Evolutionary conservation across 768 basidiomycete genomes (phyloP), one percentile per base, ranked within the genome.

Genomic region (Dacryopinax primogenitus): DNA sequence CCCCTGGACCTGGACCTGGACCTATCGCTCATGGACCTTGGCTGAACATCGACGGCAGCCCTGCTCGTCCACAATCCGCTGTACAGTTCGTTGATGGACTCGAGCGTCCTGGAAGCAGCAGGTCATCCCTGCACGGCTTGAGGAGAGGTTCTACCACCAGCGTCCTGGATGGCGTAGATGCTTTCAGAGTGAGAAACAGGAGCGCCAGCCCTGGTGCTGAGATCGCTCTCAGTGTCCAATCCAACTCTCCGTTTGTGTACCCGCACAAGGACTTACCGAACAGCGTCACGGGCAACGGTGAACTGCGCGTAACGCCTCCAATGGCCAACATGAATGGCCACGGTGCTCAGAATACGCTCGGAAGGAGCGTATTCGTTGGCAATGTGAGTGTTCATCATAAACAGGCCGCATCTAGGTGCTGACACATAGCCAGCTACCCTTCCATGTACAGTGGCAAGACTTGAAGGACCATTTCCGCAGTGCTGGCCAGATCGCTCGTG

Each of bases 391-490:
- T 63, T 65, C 65, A 26, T 23, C 66, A 12, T 26, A 21, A 18
- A 39, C 58, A 28, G 33, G 16, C 6, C 13, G 21, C 35, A 47
- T 33, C 45, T 23, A 1, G 3, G 15, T 35, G 7, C 33, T 37
- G 7, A 13, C 21, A 4, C 33, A 12, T 23, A 2, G n/a, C 1
- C 62, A 75, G 75, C 68, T 77, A 33, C 77, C 77, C 9, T 69
- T 73, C 44, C 67, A 69, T 16, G 72, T 75, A 64, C 74, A 75
- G 76, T 99, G 95, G 95, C 95, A 97, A 75, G 95, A 98, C 72
- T 81, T 99, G 45, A 97, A 98, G 75, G 94, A 97, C 75, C 81
- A 97, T 3, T 95, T 97, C 73, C 84, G 94, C 30, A 85, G 89
- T 68, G 92, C 90, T 1, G 94, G 95, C 18, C 85, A 88, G 21